phyloP scores from a whole-genome alignment of 345 rosid species.

The Nephelium lappaceum region DNA sequence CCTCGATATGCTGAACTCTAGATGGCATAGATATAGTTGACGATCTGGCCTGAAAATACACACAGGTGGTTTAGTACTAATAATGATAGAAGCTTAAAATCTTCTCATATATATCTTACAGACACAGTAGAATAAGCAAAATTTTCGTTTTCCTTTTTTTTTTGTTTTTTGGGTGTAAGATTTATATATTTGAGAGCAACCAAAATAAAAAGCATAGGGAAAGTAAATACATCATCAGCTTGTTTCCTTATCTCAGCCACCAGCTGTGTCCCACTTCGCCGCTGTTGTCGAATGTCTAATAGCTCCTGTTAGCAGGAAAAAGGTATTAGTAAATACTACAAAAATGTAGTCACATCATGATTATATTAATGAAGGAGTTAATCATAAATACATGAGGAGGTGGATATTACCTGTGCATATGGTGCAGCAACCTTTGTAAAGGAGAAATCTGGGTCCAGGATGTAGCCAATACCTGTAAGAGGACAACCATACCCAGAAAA shows the following conservation, averaged over 20 bases:
- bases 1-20: conserved; percentile 82
- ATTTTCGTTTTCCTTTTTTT: too few species aligned
- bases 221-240: conserved; percentile 73
- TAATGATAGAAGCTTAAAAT: neutral
- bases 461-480: conserved; percentile 81
- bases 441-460: conserved; percentile 81
- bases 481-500: conserved; percentile 12
- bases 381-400: neutral
- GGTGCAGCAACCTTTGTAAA: conserved; percentile 91
- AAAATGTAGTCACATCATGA: neutral
- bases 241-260: conserved; percentile 85
- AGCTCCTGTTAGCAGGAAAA: conserved; percentile 63
- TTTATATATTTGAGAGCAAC: neutral
- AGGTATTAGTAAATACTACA: neutral
- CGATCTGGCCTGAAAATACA: conserved; percentile 69
- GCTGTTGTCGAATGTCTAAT: conserved; percentile 62
- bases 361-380: neutral
- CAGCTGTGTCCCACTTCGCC: conserved; percentile 56
- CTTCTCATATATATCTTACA: neutral
- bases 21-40: conserved; percentile 86
- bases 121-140: neutral
- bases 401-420: conserved; percentile 71
- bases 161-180: neutral
- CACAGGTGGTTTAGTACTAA: conserved; percentile 15
- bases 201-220: neutral